A percentile compares a stretch with the other conserved stretches of the same genome.
Evolutionary conservation across 208 protist species (phyloP).

Genomic region (Trypanosoma melophagium): DNA sequence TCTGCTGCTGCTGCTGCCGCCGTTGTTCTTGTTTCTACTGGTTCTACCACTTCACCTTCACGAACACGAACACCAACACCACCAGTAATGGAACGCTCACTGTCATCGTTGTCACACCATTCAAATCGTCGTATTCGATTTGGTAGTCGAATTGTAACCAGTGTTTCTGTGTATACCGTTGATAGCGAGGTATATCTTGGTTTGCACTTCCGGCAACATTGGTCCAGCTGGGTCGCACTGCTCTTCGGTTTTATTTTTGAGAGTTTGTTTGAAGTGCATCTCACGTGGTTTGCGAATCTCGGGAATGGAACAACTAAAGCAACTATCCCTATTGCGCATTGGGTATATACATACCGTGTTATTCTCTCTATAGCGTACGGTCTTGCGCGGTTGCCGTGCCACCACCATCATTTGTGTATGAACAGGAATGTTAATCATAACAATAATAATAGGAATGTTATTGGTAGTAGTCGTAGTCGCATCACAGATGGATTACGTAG

Average conservation of each 20-base stretch:
- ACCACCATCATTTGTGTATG: no score
- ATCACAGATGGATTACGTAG: neutral
- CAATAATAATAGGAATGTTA: neutral
- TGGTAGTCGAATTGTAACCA: constrained; percentile 24
- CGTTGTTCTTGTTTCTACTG: no score
- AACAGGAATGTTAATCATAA: no score
- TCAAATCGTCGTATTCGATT: constrained; percentile 23
- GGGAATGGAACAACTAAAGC: neutral
- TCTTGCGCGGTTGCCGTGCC: constrained; percentile 1
- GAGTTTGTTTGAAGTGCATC: constrained; percentile 26
- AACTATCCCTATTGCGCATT: constrained; percentile 18
- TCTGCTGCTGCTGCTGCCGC: no score
- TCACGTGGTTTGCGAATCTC: constrained; percentile 21
- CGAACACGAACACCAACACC: no score
- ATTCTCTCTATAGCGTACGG: constrained; percentile 16
- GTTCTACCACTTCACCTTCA: no score
- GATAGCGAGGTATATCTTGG: constrained; percentile 24
- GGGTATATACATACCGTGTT: constrained; percentile 20
- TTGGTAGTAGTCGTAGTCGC: neutral
- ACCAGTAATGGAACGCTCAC: no score
- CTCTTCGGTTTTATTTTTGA: constrained; percentile 24
- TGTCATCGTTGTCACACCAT: neutral
- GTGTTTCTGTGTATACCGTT: constrained; percentile 20
- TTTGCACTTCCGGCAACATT: constrained; percentile 20
- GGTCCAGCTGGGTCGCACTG: constrained; percentile 25